These are phyloP conservation scores for Pseudohalonectria lignicola DNA, from an alignment of 2,329 filamentous ascomycete genomes.

Conservation along the genomic window DNA sequence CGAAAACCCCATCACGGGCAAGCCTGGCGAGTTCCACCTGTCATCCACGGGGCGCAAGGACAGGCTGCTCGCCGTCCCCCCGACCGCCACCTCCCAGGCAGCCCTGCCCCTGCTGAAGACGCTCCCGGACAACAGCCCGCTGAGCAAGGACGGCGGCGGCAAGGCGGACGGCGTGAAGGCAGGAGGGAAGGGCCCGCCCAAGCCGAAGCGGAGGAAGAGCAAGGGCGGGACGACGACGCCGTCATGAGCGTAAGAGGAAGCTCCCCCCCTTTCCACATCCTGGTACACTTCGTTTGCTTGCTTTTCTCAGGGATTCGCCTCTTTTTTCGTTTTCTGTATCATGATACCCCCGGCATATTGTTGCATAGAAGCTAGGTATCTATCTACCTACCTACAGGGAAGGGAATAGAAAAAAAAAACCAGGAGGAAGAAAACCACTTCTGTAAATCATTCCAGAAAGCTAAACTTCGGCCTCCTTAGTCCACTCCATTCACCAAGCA, in stretches of 20 bases:
- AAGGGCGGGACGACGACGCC: constrained; percentile 21
- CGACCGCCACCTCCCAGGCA: constrained; percentile 9
- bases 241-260: too few relatives aligned
- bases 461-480: too few relatives aligned
- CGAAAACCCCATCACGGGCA: constrained; percentile 56
- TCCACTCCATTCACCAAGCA: too few relatives aligned
- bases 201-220: constrained; percentile 37
- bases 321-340: constrained; percentile 1
- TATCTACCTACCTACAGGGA: too few relatives aligned
- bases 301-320: constrained; percentile 1
- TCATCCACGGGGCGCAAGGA: constrained; percentile 47
- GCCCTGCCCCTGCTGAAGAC: constrained; percentile 21
- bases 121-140: constrained; percentile 25
- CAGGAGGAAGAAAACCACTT: too few relatives aligned
- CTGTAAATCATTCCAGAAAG: too few relatives aligned
- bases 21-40: constrained; percentile 54
- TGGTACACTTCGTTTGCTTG: too few relatives aligned
- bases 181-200: constrained; percentile 21
- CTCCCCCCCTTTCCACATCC: too few relatives aligned
- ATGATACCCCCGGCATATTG: constrained; percentile 4
- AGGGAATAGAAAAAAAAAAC: neutral
- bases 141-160: constrained; percentile 26
- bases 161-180: too few relatives aligned
- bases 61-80: constrained; percentile 14
- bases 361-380: too few relatives aligned